Conservation (phyloP, 2,329 filamentous ascomycete genomes). For the Cordyceps fumosorosea region DNA sequence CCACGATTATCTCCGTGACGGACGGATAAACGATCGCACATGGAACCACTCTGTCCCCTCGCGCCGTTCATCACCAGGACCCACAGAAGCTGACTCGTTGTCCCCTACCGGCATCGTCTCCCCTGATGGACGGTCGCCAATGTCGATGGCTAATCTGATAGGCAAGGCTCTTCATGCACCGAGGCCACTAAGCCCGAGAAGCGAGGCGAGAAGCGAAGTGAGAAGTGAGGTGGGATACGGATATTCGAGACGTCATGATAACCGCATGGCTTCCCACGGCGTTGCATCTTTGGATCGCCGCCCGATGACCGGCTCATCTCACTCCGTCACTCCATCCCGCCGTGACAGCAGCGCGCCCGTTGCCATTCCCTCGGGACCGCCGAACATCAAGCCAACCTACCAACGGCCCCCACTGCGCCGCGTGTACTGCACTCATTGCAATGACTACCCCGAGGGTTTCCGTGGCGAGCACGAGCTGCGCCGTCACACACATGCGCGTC, state of each 20-base stretch:
- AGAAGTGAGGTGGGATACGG: background rate
- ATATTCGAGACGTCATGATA: background rate
- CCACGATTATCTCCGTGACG: background rate
- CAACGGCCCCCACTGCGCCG: conserved; percentile 57
- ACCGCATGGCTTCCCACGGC: background rate
- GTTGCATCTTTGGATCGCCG: conserved; percentile 2
- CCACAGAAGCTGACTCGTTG: background rate
- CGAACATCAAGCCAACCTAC: conserved; percentile 34
- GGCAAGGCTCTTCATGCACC: background rate
- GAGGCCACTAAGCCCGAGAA: conserved; percentile 1
- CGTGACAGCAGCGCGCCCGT: conserved; percentile 8
- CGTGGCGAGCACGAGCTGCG: conserved; percentile 82
- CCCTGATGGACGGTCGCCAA: conserved; percentile 1
- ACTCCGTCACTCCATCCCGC: conserved; percentile 1
- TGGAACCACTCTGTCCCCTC: background rate
- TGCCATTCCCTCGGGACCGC: conserved; percentile 3
- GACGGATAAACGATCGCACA: background rate
- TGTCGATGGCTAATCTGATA: conserved; percentile 6
- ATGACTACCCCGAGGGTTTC: conserved; percentile 78
- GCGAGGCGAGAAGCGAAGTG: background rate
- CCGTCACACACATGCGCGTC: conserved; percentile 57
- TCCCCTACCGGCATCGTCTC: conserved; percentile 1
- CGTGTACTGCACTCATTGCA: conserved; percentile 71
- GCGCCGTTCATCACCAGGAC: conserved; percentile 6
- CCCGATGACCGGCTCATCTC: background rate